Evolutionary conservation across 768 basidiomycete species (phyloP).

Genomic region (Russula vinacea): DNA sequence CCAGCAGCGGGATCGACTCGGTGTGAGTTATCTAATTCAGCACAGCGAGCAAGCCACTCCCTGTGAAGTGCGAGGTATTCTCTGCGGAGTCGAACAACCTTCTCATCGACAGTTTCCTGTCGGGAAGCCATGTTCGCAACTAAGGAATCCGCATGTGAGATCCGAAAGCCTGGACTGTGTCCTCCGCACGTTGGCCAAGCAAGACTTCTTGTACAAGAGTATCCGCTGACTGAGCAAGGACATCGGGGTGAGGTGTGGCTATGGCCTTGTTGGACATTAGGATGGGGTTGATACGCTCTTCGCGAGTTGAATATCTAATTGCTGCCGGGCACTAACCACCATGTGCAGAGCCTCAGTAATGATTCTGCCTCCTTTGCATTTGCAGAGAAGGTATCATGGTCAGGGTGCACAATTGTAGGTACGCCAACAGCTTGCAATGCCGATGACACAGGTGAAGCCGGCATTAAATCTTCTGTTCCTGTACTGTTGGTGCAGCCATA

Average conservation of each 20-base stretch:
- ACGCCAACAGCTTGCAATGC: slow-evolving; percentile 14
- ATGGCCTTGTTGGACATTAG: slow-evolving; percentile 56
- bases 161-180: slow-evolving; percentile 40
- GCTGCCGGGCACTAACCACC: slow-evolving; percentile 58
- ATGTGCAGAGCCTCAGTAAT: slow-evolving; percentile 60
- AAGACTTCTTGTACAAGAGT: slow-evolving; percentile 49
- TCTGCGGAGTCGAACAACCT: slow-evolving; percentile 53
- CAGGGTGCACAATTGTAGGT: slow-evolving; percentile 7
- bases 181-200: slow-evolving; percentile 38
- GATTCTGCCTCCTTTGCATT: slow-evolving; percentile 32
- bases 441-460: slow-evolving; percentile 17
- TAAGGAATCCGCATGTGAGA: slow-evolving; percentile 46
- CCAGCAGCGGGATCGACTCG: slow-evolving; percentile 41
- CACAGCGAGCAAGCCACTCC: slow-evolving; percentile 71
- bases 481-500: slow-evolving; percentile 24
- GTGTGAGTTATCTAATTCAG: slow-evolving; percentile 59
- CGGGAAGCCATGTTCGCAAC: slow-evolving; percentile 53
- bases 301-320: slow-evolving; percentile 58
- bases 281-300: slow-evolving; percentile 61
- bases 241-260: slow-evolving; percentile 40
- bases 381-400: slow-evolving; percentile 13
- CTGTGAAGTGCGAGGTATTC: slow-evolving; percentile 70
- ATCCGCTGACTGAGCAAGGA: slow-evolving; percentile 39
- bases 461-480: slow-evolving; percentile 26
- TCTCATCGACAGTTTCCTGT: slow-evolving; percentile 49